Conservation (phyloP, 2,329 filamentous ascomycete species). For the Raffaelea albimanens region DNA sequence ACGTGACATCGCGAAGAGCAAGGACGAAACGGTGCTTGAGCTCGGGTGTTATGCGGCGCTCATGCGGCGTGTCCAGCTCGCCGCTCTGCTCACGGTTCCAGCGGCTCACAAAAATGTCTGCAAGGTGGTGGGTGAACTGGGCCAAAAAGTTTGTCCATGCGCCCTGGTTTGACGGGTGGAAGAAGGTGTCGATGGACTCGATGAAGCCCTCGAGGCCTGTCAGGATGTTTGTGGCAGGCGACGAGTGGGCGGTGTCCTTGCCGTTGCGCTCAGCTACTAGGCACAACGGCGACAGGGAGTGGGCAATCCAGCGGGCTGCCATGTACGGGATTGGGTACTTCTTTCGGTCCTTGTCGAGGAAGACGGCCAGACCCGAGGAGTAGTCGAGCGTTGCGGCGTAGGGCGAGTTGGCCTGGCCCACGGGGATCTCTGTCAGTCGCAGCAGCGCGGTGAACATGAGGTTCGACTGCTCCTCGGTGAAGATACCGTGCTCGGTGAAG, state of each 20-base stretch:
- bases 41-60: slow-evolving; percentile 69
- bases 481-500: slow-evolving; percentile 82
- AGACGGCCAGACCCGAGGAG: slow-evolving; percentile 70
- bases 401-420: slow-evolving; percentile 88
- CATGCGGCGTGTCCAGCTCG: slow-evolving; percentile 76
- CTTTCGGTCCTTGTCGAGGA: slow-evolving; percentile 84
- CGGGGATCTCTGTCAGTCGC: slow-evolving; percentile 85
- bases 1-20: slow-evolving; percentile 82
- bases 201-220: slow-evolving; percentile 82
- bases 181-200: slow-evolving; percentile 95
- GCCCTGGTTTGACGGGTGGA: slow-evolving; percentile 94
- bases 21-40: slow-evolving; percentile 84
- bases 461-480: slow-evolving; percentile 83
- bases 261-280: slow-evolving; percentile 44
- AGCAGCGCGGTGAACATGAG: slow-evolving; percentile 88
- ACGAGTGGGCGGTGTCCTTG: background rate
- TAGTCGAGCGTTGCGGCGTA: slow-evolving; percentile 77
- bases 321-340: slow-evolving; percentile 89
- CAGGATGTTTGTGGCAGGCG: slow-evolving; percentile 61
- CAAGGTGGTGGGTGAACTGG: slow-evolving; percentile 83
- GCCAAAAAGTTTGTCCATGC: slow-evolving; percentile 83
- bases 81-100: slow-evolving; percentile 94
- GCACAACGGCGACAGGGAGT: slow-evolving; percentile 81
- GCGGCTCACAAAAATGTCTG: slow-evolving; percentile 92
- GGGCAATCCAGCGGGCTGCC: slow-evolving; percentile 85